Evolutionary conservation across 1,284 basidiomycete genomes (phyloP).

Genomic region (Entoloma clypeatum): DNA sequence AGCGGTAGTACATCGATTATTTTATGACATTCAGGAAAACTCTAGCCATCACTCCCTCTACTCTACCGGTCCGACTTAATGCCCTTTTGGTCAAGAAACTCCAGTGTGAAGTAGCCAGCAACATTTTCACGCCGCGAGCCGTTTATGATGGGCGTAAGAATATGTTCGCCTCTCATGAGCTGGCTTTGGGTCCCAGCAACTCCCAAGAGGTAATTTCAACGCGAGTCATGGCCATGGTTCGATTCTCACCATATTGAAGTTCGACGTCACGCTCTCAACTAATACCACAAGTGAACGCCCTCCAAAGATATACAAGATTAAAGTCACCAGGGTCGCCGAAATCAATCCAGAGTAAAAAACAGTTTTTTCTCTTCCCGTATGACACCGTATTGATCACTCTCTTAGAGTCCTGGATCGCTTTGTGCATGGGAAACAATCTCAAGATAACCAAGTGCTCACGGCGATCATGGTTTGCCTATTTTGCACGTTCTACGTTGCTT

Average conservation of each 20-base stretch:
- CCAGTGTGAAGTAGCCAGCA: slow-evolving; percentile 46
- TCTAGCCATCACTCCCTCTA: slow-evolving; percentile 52
- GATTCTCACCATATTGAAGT: slow-evolving; percentile 36
- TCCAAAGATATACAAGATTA: slow-evolving; percentile 59
- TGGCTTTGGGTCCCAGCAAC: slow-evolving; percentile 45
- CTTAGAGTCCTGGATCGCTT: slow-evolving; percentile 58
- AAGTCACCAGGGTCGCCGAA: slow-evolving; percentile 57
- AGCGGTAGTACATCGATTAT: background rate
- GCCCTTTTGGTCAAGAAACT: slow-evolving; percentile 57
- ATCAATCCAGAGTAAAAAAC: slow-evolving; percentile 60
- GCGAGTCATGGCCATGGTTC: background rate
- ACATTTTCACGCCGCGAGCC: slow-evolving; percentile 56
- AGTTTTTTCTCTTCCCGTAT: background rate
- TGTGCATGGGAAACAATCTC: slow-evolving; percentile 55
- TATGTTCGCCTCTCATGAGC: slow-evolving; percentile 49
- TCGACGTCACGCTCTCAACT: slow-evolving; percentile 47
- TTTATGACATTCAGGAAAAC: slow-evolving; percentile 4
- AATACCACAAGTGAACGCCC: slow-evolving; percentile 34
- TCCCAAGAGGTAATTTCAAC: slow-evolving; percentile 37
- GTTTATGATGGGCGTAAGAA: slow-evolving; percentile 78
- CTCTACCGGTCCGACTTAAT: slow-evolving; percentile 54
- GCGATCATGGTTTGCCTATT: slow-evolving; percentile 57
- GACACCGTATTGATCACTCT: background rate
- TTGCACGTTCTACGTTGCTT: background rate
- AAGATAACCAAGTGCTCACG: slow-evolving; percentile 61